Evolutionary conservation across 1,284 basidiomycete genomes (phyloP), one percentile per base, ranked within the genome.

Genomic region (Leccinum cinnamomeum): DNA sequence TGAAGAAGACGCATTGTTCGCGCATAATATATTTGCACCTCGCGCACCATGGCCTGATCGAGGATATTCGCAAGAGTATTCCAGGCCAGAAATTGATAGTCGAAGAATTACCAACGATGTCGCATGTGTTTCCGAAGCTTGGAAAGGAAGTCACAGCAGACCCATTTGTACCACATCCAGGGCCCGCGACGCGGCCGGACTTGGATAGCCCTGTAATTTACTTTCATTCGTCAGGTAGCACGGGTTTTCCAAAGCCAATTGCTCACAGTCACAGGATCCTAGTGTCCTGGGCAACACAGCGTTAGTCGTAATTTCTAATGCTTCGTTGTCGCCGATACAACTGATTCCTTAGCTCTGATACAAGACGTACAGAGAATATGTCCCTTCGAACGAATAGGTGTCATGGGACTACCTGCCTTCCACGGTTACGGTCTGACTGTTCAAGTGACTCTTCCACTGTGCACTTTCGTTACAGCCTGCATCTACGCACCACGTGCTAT

Each of bases 151-250:
- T 61, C 7, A 50, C 54, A 3, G 46, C 60, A 20, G 60, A 73
- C 48, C 58, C 62, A 0, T 76, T 76, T 62, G 33, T 60, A 10
- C 58, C 58, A 10, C 76, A 76, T 62, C 75, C 71, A 0, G 12
- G 23, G 3, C 54, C 62, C 7, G 2, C n/a, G 6, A 33, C 28
- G 1, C 59, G 61, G 4, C 64, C 70, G 6, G 50, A 61, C 7
- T 16, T 61, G 33, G 58, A 67, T 5, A 65, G 64, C 18, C 56
- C 64, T 7, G 58, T 59, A 5, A 20, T 71, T 3, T 75, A 73
- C 41, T 30, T 71, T 25, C 76, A 76, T 54, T 77, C 76, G 1
- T 75, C 75, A 0, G 75, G 75, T 10, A 77, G 75, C 58, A 77
- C 75, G 0, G 75, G 75, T 16, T 73, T 70, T 28, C 75, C 75